phyloP scores from a whole-genome alignment of 257 asterid species.

The Nicotiana tabacum region DNA sequence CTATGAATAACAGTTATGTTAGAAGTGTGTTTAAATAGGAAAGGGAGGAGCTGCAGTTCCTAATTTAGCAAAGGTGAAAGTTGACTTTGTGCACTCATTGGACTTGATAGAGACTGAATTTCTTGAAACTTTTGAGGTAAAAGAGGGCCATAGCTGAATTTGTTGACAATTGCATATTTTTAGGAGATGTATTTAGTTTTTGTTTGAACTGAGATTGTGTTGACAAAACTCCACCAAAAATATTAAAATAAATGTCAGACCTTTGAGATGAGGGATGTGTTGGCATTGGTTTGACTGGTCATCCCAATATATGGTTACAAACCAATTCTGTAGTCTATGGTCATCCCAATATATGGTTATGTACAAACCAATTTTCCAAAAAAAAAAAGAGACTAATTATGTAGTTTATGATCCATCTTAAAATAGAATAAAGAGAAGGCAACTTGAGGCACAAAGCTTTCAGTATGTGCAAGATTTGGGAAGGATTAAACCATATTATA shows the following conservation, averaged over 20 bases:
- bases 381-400: not conserved
- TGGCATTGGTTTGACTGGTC: slow-evolving; percentile 6
- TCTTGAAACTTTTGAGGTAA: not conserved
- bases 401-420: not conserved
- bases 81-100: not conserved
- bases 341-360: not conserved
- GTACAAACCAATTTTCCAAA: not conserved
- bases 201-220: not conserved
- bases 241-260: not conserved
- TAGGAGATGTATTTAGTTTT: not conserved
- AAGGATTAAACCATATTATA: not conserved
- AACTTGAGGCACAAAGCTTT: not conserved
- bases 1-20: not conserved
- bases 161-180: not conserved
- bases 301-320: not conserved
- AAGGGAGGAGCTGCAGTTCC: not conserved
- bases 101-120: not conserved
- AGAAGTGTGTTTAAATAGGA: not conserved
- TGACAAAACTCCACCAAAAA: not conserved
- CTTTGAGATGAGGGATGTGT: not conserved
- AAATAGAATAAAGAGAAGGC: not conserved
- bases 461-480: not conserved
- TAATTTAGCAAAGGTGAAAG: not conserved
- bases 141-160: not conserved
- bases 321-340: not conserved